These are phyloP conservation scores for Aspergillus ostianus DNA, from an alignment of 495 filamentous ascomycete species.

Conservation along the genomic window DNA sequence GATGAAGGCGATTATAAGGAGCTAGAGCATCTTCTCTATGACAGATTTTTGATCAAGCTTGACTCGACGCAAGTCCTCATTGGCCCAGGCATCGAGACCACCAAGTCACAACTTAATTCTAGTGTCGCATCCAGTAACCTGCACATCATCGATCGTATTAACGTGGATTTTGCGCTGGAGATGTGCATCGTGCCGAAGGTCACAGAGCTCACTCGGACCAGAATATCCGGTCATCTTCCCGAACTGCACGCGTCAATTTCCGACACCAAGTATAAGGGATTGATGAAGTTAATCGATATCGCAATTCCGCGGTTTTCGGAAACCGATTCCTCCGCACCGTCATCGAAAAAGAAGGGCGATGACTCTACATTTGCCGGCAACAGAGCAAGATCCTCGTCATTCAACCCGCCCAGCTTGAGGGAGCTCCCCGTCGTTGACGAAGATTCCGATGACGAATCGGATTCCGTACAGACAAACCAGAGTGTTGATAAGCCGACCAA, in stretches of 20 bases:
- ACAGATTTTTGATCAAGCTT: constrained; percentile 88
- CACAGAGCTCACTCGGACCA: constrained; percentile 87
- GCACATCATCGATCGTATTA: constrained; percentile 94
- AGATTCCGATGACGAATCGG: constrained; percentile 61
- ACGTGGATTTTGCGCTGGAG: constrained; percentile 90
- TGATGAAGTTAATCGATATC: constrained; percentile 96
- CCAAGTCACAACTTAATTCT: constrained; percentile 75
- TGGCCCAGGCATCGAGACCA: constrained; percentile 88
- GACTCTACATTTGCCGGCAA: constrained; percentile 32
- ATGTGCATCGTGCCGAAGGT: constrained; percentile 92
- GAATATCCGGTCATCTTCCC: constrained; percentile 86
- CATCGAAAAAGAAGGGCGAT: constrained; percentile 25
- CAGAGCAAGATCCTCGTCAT: constrained; percentile 56
- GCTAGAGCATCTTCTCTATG: constrained; percentile 90
- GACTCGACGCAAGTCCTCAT: constrained; percentile 94
- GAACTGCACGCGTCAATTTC: constrained; percentile 89
- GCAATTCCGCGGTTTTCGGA: constrained; percentile 82
- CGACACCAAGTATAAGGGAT: constrained; percentile 90
- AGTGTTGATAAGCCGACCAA: constrained; percentile 56
- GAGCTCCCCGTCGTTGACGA: constrained; percentile 78
- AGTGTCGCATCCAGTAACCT: constrained; percentile 69
- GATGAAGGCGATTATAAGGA: constrained; percentile 84
- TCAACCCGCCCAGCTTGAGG: constrained; percentile 62
- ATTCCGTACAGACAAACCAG: constrained; percentile 61
- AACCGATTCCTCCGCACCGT: constrained; percentile 23